Conservation (phyloP, 352 stramenopile species). For the Pythium rishiriense region DNA sequence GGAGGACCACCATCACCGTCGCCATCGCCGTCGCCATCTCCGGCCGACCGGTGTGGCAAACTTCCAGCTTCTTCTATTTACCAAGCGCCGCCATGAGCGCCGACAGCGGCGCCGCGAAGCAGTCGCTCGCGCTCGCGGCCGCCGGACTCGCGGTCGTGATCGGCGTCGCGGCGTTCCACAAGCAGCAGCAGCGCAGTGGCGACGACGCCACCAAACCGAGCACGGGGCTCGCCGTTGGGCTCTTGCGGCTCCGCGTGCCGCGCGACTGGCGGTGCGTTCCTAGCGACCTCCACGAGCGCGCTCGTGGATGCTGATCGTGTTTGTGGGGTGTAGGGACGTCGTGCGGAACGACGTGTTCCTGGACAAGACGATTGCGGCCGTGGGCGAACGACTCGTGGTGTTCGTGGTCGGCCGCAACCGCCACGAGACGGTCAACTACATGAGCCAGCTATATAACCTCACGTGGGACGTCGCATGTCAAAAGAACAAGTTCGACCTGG, state of each 20-base stretch:
- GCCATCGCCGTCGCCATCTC: too few relatives aligned
- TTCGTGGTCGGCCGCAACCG: slow-evolving; percentile 60
- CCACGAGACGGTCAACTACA: slow-evolving; percentile 74
- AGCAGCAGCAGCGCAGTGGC: slow-evolving; percentile 6
- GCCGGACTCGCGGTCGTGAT: slow-evolving; percentile 19
- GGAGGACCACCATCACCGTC: too few relatives aligned
- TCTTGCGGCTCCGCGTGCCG: slow-evolving; percentile 13
- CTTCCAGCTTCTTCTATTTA: not conserved
- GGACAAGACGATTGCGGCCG: slow-evolving; percentile 52
- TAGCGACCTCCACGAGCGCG: not conserved
- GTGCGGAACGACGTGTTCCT: slow-evolving; percentile 57
- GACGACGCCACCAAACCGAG: not conserved
- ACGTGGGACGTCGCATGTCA: slow-evolving; percentile 69
- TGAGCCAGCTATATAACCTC: slow-evolving; percentile 73
- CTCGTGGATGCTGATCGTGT: not conserved
- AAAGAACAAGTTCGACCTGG: slow-evolving; percentile 54
- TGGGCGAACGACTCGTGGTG: slow-evolving; percentile 51
- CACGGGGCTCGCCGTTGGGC: not conserved
- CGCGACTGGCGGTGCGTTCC: slow-evolving; percentile 16
- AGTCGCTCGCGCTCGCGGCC: slow-evolving; percentile 13
- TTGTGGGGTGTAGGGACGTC: slow-evolving; percentile 5
- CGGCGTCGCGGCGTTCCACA: slow-evolving; percentile 19
- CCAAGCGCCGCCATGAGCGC: slow-evolving; percentile 1
- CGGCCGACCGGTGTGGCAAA: too few relatives aligned
- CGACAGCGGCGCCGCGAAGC: slow-evolving; percentile 4